These are phyloP conservation scores for Miscanthus lutarioriparius DNA, from an alignment of 176 grass and related monocot genomes.

Conservation along the genomic window DNA sequence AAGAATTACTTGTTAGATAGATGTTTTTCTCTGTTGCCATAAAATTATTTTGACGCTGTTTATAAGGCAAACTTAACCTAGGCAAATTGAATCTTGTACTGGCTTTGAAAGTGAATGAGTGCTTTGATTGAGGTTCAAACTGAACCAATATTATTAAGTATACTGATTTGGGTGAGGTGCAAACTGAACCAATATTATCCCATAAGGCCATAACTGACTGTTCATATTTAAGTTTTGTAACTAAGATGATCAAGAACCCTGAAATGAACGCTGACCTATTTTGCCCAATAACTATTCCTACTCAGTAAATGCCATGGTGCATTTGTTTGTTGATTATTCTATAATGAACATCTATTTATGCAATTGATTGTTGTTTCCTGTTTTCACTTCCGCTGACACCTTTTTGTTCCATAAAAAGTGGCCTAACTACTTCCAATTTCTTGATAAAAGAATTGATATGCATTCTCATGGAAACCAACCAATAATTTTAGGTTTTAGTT, in stretches of 20 bases:
- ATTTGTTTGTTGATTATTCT: conserved; percentile 1
- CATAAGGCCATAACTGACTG: background rate
- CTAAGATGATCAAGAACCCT: background rate
- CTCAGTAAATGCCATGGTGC: background rate
- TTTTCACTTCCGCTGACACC: background rate
- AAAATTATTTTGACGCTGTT: background rate
- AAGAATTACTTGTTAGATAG: background rate
- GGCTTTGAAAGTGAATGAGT: background rate
- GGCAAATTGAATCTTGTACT: background rate
- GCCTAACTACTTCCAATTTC: background rate
- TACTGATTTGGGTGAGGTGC: background rate
- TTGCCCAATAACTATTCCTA: background rate
- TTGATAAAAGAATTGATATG: background rate
- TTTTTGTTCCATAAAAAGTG: background rate
- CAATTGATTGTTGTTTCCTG: background rate
- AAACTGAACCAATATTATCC: background rate
- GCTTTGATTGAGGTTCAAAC: background rate
- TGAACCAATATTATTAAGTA: background rate
- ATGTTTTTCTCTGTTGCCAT: background rate
- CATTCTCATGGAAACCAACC: background rate
- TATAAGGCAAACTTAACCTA: background rate
- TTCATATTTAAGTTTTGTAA: background rate
- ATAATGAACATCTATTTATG: conserved; percentile 1
- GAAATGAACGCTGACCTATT: background rate
- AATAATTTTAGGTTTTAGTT: background rate